Conservation (phyloP, 305 asterid genomes). For the Rubia balearica region DNA sequence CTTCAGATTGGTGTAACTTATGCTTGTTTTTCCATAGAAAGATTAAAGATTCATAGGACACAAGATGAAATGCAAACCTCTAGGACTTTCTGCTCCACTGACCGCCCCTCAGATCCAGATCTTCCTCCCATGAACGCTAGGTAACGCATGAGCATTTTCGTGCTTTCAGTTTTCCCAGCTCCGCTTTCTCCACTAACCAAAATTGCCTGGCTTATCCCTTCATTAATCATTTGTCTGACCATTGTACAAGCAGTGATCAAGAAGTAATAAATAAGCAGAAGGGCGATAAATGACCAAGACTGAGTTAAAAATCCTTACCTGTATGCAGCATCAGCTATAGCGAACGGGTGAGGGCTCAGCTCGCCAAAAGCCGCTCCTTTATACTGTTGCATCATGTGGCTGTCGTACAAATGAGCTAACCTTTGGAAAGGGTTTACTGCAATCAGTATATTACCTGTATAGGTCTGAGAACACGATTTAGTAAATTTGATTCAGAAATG, state of each 20-base stretch:
- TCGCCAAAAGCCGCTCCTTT: constrained; percentile 67
- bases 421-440: constrained; percentile 82
- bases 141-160: constrained; percentile 75
- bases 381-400: constrained; percentile 58
- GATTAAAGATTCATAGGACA: not conserved
- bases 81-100: constrained; percentile 76
- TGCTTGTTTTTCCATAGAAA: too few species aligned
- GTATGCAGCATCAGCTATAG: constrained; percentile 75
- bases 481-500: constrained; percentile 4
- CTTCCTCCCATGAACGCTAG: constrained; percentile 82
- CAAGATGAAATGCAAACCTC: constrained; percentile 43
- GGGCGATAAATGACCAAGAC: constrained; percentile 10
- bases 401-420: constrained; percentile 57
- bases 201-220: constrained; percentile 64
- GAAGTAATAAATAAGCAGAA: constrained; percentile 15
- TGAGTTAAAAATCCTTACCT: constrained; percentile 37
- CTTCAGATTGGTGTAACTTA: not conserved
- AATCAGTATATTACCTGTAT: constrained; percentile 75
- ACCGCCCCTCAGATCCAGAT: constrained; percentile 46
- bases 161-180: constrained; percentile 88
- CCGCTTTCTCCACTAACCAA: constrained; percentile 94
- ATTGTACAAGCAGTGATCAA: constrained; percentile 12
- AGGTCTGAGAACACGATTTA: constrained; percentile 42
- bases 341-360: constrained; percentile 63
- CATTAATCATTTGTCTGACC: constrained; percentile 70